These are phyloP conservation scores for Penicillium canescens DNA, from an alignment of 495 filamentous ascomycete genomes.

Conservation along the genomic window DNA sequence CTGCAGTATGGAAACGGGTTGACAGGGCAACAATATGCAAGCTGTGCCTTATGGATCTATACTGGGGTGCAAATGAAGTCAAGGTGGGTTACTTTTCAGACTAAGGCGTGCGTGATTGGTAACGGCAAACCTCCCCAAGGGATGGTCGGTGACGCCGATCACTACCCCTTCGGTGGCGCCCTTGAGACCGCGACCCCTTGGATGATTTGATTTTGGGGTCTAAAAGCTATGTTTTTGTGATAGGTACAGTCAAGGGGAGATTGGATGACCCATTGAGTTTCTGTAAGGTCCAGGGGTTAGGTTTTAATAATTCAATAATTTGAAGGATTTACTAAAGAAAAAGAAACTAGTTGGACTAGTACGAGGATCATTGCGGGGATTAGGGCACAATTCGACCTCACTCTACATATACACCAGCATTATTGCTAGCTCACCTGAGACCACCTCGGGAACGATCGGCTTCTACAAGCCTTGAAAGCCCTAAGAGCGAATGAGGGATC, in stretches of 20 bases:
- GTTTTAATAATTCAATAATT: neutral
- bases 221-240: conserved; percentile 7
- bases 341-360: neutral
- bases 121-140: conserved; percentile 12
- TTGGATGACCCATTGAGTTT: neutral
- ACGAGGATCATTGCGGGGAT: neutral
- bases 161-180: conserved; percentile 7
- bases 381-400: neutral
- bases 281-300: neutral
- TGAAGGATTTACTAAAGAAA: neutral
- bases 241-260: conserved; percentile 6
- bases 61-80: conserved; percentile 1
- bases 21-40: conserved; percentile 20
- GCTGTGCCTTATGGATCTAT: conserved; percentile 16
- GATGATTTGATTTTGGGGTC: neutral
- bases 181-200: conserved; percentile 13
- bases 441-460: neutral
- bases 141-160: conserved; percentile 17
- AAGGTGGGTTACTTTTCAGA: conserved; percentile 22
- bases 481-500: conserved; percentile 2
- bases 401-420: neutral
- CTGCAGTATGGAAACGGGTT: conserved; percentile 8
- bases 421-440: neutral
- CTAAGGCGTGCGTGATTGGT: conserved; percentile 10
- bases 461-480: neutral